Evolutionary conservation across 140 eudicot genomes (phyloP).

Genomic region (Erigeron philadelphicus): DNA sequence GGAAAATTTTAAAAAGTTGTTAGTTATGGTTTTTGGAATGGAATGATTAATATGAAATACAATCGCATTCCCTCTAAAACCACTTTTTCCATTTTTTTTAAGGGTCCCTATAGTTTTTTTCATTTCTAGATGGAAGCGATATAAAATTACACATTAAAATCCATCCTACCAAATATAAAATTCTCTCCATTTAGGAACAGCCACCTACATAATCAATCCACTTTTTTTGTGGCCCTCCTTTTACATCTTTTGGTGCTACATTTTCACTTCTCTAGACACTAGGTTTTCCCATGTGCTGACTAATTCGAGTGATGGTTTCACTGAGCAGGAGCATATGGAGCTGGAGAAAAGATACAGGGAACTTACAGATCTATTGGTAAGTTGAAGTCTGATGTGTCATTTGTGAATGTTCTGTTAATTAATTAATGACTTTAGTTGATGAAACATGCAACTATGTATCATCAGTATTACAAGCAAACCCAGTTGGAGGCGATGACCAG

Average conservation of each 20-base stretch:
- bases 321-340: conserved; percentile 88
- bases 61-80: too few relatives aligned
- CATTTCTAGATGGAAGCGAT: too few relatives aligned
- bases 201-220: background rate
- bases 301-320: conserved; percentile 17
- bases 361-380: conserved; percentile 91
- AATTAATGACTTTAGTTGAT: conserved; percentile 26
- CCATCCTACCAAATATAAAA: background rate
- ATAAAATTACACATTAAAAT: too few relatives aligned
- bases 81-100: too few relatives aligned
- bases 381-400: conserved; percentile 5
- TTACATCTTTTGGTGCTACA: conserved; percentile 16
- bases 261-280: conserved; percentile 11
- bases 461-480: conserved; percentile 97
- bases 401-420: conserved; percentile 2
- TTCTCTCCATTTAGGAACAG: conserved; percentile 18
- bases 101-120: too few relatives aligned
- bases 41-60: too few relatives aligned
- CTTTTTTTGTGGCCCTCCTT: conserved; percentile 17
- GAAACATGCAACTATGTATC: conserved; percentile 14
- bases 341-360: conserved; percentile 95
- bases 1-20: background rate
- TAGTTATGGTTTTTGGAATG: too few relatives aligned
- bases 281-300: conserved; percentile 17
- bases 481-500: conserved; percentile 98